phyloP scores from a whole-genome alignment of 371 early-diverging fungal species.

The Apophysomyces ossiformis region DNA sequence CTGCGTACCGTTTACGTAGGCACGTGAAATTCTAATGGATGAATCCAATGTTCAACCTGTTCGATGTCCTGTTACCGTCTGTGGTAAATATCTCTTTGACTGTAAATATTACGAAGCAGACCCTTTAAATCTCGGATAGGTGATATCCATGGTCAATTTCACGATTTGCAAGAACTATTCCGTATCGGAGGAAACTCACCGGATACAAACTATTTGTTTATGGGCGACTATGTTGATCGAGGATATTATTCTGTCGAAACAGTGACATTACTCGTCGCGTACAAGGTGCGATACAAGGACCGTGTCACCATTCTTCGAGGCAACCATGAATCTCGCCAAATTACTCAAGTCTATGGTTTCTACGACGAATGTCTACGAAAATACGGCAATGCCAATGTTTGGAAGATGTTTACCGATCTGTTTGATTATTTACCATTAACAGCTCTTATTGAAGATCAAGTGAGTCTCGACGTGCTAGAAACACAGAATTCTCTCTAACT shows the following conservation, averaged over 20 bases:
- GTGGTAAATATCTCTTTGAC: conserved; percentile 59
- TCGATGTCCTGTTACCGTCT: conserved; percentile 94
- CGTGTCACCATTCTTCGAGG: conserved; percentile 97
- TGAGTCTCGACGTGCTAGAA: conserved; percentile 6
- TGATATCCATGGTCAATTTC: conserved; percentile 99
- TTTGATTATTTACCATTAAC: conserved; percentile 98
- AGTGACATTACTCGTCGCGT: conserved; percentile 89
- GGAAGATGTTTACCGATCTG: conserved; percentile 99
- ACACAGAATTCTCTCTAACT: background rate
- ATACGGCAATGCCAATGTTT: conserved; percentile 98
- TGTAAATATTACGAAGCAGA: too few species aligned
- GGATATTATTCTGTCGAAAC: conserved; percentile 99
- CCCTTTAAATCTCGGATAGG: conserved; percentile 24
- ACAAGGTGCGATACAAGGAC: conserved; percentile 97
- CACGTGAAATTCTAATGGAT: conserved; percentile 90
- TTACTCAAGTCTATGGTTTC: conserved; percentile 99
- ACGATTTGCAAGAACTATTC: conserved; percentile 98
- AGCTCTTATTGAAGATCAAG: conserved; percentile 76
- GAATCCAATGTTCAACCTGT: conserved; percentile 98
- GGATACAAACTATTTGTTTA: conserved; percentile 97
- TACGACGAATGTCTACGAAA: conserved; percentile 94
- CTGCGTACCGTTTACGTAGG: conserved; percentile 53
- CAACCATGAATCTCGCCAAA: conserved; percentile 99
- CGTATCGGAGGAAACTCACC: conserved; percentile 98
- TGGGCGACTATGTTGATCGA: conserved; percentile 99